Evolutionary conservation across 306 rosid species (phyloP), one percentile per base, ranked within the genome.

Genomic region (Dalbergia cochinchinensis): DNA sequence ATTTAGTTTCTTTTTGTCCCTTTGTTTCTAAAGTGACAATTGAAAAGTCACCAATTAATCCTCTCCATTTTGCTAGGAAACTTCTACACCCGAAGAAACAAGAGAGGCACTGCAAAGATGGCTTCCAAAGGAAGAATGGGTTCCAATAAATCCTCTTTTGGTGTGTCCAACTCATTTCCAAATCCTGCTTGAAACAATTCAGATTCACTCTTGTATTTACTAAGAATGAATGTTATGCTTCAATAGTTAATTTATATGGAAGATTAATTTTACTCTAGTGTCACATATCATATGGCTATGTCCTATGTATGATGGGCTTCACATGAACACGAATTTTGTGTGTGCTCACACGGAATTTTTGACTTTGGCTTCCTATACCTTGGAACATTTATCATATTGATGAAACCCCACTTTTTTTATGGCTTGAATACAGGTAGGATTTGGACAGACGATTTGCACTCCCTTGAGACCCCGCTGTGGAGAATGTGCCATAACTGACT

Each of bases 91-190:
- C n/a, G 99, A 95, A 84, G 90, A 92, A 91, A 95, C 99, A 42
- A 89, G 99, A 85, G 89, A 87, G 86, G 89, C 92, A 15, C 78
- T 95, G 73, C 94, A 95, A 79, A 76, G 53, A 73, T 95, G 98
- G 99, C 99, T 95, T 57, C 99, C 99, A 8, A 91, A 73, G 90
- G 97, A 95, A 80, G 98, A 95, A 88, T 95, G 99, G 99, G 89
- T 71, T 85, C 98, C 97, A 37, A 95, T 95, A 79, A 95, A 95
- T 86, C 98, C 97, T 68, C 93, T 95, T 67, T 85, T 95, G 98
- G 99, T 95, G 86, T 74, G 87, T 74, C 61, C 77, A 26, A 53
- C 74, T 72, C 58, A 74, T 19, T 73, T 48, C 80, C 64, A 59
- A 59, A 53, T 68, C 22, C 11, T 48, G 15, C 39, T 11, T 20